phyloP scores from a whole-genome alignment of 345 rosid species.

The Corchorus olitorius region DNA sequence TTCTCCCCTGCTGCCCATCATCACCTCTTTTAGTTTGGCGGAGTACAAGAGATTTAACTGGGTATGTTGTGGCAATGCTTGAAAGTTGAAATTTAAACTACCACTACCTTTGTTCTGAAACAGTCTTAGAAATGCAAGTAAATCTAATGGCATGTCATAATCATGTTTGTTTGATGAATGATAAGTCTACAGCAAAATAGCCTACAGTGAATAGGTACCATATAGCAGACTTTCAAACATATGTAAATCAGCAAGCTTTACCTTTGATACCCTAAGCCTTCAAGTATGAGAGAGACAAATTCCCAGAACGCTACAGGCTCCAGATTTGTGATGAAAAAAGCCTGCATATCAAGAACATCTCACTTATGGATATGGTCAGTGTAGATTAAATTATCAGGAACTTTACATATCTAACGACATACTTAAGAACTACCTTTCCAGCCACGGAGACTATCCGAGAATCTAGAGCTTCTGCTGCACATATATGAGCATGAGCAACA shows the following conservation, averaged over 20 bases:
- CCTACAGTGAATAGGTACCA: constrained; percentile 2
- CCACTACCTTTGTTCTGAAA: background rate
- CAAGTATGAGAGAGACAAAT: constrained; percentile 62
- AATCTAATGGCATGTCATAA: background rate
- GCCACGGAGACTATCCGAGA: constrained; percentile 65
- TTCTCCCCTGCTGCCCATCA: background rate
- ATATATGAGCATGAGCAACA: constrained; percentile 80
- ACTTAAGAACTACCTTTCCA: constrained; percentile 71
- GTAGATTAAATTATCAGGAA: background rate
- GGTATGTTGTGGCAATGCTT: background rate
- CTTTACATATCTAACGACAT: background rate
- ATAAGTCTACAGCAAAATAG: background rate
- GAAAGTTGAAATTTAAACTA: background rate
- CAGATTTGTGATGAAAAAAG: constrained; percentile 82
- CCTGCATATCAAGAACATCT: constrained; percentile 53
- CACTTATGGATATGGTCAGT: background rate
- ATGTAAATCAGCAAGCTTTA: constrained; percentile 30
- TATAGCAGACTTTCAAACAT: background rate
- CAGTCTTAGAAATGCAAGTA: background rate
- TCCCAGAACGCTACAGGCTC: constrained; percentile 82
- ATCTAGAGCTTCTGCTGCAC: constrained; percentile 79
- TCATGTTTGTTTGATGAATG: background rate
- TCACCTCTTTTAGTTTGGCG: constrained; percentile 6
- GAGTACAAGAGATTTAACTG: background rate
- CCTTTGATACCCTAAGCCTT: constrained; percentile 88